phyloP scores from a whole-genome alignment of 164 flowering plant genomes.

The Vitis riparia region DNA sequence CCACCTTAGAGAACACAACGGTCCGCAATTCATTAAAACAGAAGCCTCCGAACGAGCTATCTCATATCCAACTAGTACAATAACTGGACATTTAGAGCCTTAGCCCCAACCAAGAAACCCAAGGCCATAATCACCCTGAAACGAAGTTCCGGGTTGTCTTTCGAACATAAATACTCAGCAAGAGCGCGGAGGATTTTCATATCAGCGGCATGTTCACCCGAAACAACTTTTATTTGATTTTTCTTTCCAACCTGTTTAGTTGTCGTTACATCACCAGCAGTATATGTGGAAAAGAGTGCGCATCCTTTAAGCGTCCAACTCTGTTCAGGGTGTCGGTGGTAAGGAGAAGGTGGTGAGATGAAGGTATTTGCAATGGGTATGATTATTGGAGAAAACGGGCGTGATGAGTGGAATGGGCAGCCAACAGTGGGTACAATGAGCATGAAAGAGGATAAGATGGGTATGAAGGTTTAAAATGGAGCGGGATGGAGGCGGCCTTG shows the following conservation, averaged over 20 bases:
- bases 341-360: no score
- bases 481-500: no score
- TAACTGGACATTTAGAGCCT: conserved; percentile 58
- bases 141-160: conserved; percentile 81
- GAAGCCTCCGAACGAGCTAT: conserved; percentile 88
- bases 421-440: no score
- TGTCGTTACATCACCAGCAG: conserved; percentile 11
- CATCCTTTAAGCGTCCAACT: conserved; percentile 34
- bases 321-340: conserved; percentile 14
- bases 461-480: no score
- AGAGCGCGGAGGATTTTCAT: conserved; percentile 68
- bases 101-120: conserved; percentile 81
- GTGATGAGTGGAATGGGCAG: no score
- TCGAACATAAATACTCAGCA: conserved; percentile 83
- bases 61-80: conserved; percentile 93
- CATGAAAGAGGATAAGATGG: no score
- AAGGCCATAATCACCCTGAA: conserved; percentile 70
- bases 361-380: no score
- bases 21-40: conserved; percentile 57
- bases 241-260: conserved; percentile 13
- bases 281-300: conserved; percentile 49
- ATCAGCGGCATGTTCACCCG: conserved; percentile 51
- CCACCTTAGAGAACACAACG: no score
- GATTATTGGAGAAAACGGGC: no score
- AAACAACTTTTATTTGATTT: conserved; percentile 3